Evolutionary conservation across 495 filamentous ascomycete species (phyloP).

Genomic region (Xylona heveae): DNA sequence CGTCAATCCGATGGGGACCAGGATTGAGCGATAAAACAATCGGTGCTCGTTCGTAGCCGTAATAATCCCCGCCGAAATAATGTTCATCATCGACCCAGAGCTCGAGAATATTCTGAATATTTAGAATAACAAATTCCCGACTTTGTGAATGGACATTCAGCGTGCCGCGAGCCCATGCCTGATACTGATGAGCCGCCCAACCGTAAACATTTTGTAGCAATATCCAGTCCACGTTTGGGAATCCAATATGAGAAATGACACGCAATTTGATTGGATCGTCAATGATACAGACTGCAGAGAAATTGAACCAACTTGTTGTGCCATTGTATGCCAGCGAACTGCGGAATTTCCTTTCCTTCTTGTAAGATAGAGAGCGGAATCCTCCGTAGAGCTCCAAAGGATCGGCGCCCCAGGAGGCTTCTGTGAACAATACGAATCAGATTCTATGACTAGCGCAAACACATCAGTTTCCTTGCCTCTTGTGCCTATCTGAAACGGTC

Average conservation of each 20-base stretch:
- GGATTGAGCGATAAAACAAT: slow-evolving; percentile 23
- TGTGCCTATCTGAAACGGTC: slow-evolving; percentile 39
- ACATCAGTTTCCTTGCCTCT: slow-evolving; percentile 22
- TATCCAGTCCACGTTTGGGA: slow-evolving; percentile 27
- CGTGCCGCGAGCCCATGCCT: slow-evolving; percentile 33
- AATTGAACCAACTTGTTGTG: slow-evolving; percentile 21
- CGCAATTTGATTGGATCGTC: slow-evolving; percentile 7
- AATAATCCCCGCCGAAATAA: slow-evolving; percentile 37
- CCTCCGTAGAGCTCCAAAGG: slow-evolving; percentile 30
- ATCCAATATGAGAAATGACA: slow-evolving; percentile 20
- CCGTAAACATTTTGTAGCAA: slow-evolving; percentile 32
- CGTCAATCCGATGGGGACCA: slow-evolving; percentile 27
- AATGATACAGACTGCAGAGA: slow-evolving; percentile 11
- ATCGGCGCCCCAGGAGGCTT: slow-evolving; percentile 38
- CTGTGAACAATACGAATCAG: slow-evolving; percentile 12
- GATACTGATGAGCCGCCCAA: slow-evolving; percentile 37
- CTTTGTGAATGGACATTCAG: slow-evolving; percentile 14
- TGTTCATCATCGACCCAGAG: slow-evolving; percentile 26
- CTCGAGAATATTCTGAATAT: slow-evolving; percentile 24
- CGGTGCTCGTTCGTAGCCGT: slow-evolving; percentile 25
- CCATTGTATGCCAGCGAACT: slow-evolving; percentile 30
- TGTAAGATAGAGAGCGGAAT: slow-evolving; percentile 22
- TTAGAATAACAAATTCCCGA: slow-evolving; percentile 17
- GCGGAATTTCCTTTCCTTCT: slow-evolving; percentile 17
- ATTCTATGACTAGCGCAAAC: not conserved